These are phyloP conservation scores for Monilinia aucupariae DNA, from an alignment of 2,329 filamentous ascomycete genomes.

Conservation along the genomic window DNA sequence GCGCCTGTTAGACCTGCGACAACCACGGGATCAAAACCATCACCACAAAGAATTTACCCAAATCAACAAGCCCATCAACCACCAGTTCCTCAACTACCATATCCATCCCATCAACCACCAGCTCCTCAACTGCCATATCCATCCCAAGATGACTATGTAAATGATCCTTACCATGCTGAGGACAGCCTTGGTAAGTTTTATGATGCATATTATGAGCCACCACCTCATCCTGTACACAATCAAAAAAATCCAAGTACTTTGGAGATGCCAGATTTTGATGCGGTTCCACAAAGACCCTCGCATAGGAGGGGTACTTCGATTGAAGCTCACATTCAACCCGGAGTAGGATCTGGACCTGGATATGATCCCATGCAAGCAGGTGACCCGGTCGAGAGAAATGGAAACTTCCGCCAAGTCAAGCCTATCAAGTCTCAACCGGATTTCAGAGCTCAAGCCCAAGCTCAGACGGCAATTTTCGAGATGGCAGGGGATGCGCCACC, in stretches of 20 bases:
- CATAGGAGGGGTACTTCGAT: slow-evolving; percentile 30
- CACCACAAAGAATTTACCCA: slow-evolving; percentile 49
- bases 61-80: slow-evolving; percentile 35
- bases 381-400: slow-evolving; percentile 35
- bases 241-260: slow-evolving; percentile 25
- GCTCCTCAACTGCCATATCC: slow-evolving; percentile 21
- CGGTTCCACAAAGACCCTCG: slow-evolving; percentile 16
- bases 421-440: slow-evolving; percentile 64
- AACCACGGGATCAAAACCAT: slow-evolving; percentile 47
- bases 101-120: slow-evolving; percentile 23
- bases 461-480: slow-evolving; percentile 66
- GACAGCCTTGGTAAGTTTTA: slow-evolving; percentile 47
- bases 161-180: slow-evolving; percentile 27
- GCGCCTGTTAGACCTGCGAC: slow-evolving; percentile 52
- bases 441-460: slow-evolving; percentile 45
- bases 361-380: not conserved
- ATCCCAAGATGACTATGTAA: slow-evolving; percentile 17
- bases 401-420: slow-evolving; percentile 41
- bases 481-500: slow-evolving; percentile 60
- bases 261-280: slow-evolving; percentile 34
- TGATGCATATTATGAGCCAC: slow-evolving; percentile 47
- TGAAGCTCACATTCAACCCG: slow-evolving; percentile 30
- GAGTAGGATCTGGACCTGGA: slow-evolving; percentile 1
- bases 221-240: slow-evolving; percentile 23
- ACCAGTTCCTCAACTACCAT: slow-evolving; percentile 25